Percentiles rank a stretch among this genome's conserved stretches.
These are phyloP conservation scores for Hondaea fermentalgiana DNA, from an alignment of 108 stramenopile genomes.

Conservation along the genomic window DNA sequence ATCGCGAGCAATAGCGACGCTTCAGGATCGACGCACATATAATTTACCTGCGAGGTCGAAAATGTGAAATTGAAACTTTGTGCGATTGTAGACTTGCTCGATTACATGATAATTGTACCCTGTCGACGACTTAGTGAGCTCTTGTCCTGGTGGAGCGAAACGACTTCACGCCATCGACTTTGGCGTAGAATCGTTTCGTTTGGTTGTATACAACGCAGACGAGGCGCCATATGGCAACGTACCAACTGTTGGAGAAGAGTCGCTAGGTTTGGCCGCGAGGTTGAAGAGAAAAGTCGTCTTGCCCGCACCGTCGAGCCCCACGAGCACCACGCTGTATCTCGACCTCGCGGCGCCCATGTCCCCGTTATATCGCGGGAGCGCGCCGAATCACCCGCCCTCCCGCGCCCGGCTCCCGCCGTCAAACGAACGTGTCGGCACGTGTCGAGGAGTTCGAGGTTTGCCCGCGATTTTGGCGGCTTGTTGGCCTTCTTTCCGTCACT, in stretches of 20 bases:
- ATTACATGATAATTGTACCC: not conserved
- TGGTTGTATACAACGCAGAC: too few species aligned
- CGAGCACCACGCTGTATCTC: not conserved
- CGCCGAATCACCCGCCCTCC: not conserved
- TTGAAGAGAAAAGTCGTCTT: not conserved
- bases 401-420: not conserved
- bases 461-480: too few species aligned
- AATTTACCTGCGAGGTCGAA: not conserved
- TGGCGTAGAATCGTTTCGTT: too few species aligned
- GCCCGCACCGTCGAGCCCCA: not conserved
- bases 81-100: not conserved
- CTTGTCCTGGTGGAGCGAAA: not conserved
- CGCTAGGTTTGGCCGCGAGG: not conserved
- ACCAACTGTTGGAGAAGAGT: not conserved
- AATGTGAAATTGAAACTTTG: not conserved
- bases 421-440: not conserved
- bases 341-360: conserved; percentile 13
- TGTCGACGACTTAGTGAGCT: not conserved
- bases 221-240: not conserved
- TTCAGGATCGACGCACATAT: not conserved
- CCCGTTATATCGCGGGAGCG: not conserved
- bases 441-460: not conserved
- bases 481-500: too few species aligned
- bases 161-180: not conserved
- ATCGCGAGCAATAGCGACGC: not conserved